These are phyloP conservation scores for Polygonum maritimum DNA, from an alignment of 148 eudicot species.

Conservation along the genomic window DNA sequence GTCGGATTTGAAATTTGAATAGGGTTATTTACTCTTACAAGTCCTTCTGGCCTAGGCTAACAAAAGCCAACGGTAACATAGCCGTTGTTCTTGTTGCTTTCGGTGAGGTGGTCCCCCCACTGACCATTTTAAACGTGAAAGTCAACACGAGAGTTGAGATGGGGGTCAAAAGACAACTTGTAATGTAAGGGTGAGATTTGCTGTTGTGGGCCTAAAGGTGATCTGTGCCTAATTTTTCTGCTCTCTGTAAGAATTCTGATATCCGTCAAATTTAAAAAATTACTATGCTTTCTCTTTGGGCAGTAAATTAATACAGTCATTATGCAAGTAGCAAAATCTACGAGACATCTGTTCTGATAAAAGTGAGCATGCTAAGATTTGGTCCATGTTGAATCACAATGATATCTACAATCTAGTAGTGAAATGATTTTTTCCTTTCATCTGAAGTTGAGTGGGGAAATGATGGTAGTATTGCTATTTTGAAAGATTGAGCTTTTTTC, in stretches of 20 bases:
- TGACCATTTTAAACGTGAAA: not conserved
- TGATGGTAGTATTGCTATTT: not conserved
- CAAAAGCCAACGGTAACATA: not conserved
- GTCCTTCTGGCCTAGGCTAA: not conserved
- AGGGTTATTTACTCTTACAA: too few relatives aligned
- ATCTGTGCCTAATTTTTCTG: not conserved
- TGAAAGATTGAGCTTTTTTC: not conserved
- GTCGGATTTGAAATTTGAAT: conserved; percentile 25
- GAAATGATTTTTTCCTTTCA: not conserved
- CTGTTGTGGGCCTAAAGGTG: not conserved
- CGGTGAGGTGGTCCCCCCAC: conserved; percentile 6
- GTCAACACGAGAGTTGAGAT: not conserved
- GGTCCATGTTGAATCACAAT: not conserved
- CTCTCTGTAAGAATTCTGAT: not conserved
- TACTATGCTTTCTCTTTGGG: too few relatives aligned
- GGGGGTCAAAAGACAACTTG: not conserved
- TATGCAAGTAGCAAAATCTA: not conserved
- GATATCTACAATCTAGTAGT: not conserved
- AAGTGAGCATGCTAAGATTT: not conserved
- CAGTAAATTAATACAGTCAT: too few relatives aligned
- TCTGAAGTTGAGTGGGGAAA: not conserved
- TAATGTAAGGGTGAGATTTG: not conserved
- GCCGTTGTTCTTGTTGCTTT: not conserved
- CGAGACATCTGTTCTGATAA: not conserved
- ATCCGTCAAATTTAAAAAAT: not conserved